A percentile compares a stretch with the other conserved stretches of the same genome.
phyloP scores from a whole-genome alignment of 257 asterid genomes.

The Nicotiana sylvestris region DNA sequence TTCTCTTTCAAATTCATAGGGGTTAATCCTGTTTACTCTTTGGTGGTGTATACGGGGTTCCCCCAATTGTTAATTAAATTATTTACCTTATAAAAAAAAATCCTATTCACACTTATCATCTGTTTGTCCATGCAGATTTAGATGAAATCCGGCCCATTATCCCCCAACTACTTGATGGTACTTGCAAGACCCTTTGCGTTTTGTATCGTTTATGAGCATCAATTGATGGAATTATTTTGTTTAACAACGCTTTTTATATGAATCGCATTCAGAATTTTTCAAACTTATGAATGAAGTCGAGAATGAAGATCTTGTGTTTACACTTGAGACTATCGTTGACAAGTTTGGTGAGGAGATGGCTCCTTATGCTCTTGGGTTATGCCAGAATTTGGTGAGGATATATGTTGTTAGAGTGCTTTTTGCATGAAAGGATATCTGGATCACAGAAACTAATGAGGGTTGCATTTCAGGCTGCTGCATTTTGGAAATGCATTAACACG shows the following conservation, averaged over 20 bases:
- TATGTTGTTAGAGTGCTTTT: conserved; percentile 1
- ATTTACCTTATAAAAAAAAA: background rate
- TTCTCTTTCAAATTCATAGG: background rate
- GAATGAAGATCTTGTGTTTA: conserved; percentile 97
- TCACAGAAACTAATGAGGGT: background rate
- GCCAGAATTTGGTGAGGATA: conserved; percentile 86
- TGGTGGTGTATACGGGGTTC: too few relatives aligned
- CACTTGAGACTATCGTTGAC: conserved; percentile 97
- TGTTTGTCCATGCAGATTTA: conserved; percentile 50
- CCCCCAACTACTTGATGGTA: conserved; percentile 95
- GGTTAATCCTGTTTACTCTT: conserved; percentile 6
- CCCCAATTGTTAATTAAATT: too few relatives aligned
- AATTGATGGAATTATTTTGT: background rate
- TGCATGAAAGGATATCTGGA: background rate
- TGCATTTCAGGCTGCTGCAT: conserved; percentile 79
- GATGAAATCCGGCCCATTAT: conserved; percentile 88
- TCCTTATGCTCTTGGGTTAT: conserved; percentile 93
- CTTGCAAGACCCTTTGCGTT: conserved; percentile 10
- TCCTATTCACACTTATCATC: conserved; percentile 7
- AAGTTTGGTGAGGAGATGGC: conserved; percentile 99
- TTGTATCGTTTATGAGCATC: background rate
- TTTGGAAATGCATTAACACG: conserved; percentile 94
- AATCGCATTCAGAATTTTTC: conserved; percentile 64
- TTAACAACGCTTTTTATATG: background rate
- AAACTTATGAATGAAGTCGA: conserved; percentile 97